Evolutionary conservation across 352 stramenopile species (phyloP), one percentile per base, ranked within the genome.

Genomic region (Blastocystis sp.): DNA sequence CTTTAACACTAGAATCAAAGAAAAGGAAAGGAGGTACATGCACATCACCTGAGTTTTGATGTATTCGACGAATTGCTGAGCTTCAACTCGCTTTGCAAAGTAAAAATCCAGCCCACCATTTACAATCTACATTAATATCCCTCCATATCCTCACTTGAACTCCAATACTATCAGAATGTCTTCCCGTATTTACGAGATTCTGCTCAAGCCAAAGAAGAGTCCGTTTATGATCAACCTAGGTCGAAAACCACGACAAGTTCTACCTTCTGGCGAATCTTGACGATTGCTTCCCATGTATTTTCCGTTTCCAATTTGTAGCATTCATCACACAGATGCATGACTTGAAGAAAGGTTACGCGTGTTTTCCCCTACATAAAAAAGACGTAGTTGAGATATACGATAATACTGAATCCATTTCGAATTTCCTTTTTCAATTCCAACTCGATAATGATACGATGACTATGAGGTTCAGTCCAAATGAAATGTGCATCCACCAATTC

Each of bases 141-240:
- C n/a, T 17, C 0, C 24, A 5, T 0, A 37, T 22, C 6, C 17
- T 22, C 17, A 80, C 69, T 30, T 99, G 96, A 87, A 99, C 98
- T 90, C 94, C 98, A 0, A 97, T 94, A 66, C 95, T 97, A 76
- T 98, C 96, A 60, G 96, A 93, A 91, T 99, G 96, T 54, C 96
- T 96, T 54, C 94, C 93, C 92, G 99, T 95, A 92, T 99, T 99
- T 48, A 99, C 92, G 90, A 99, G 98, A 54, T 99, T 92, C 92
- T 99, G 97, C 93, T 99, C 97, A 48, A 99, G 92, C 91, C 98
- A 99, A 90, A 99, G 96, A 91, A 99, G 99, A 51, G 97, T 99
- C 62, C 96, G 93, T 92, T 99, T 99, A 93, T 99, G 97, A 79
- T 97, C 94, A 27, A 99, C 97, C 62, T 91, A 87, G 42, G 6